Evolutionary conservation across 441 rosid species (phyloP).

Genomic region (Kokia cookei): DNA sequence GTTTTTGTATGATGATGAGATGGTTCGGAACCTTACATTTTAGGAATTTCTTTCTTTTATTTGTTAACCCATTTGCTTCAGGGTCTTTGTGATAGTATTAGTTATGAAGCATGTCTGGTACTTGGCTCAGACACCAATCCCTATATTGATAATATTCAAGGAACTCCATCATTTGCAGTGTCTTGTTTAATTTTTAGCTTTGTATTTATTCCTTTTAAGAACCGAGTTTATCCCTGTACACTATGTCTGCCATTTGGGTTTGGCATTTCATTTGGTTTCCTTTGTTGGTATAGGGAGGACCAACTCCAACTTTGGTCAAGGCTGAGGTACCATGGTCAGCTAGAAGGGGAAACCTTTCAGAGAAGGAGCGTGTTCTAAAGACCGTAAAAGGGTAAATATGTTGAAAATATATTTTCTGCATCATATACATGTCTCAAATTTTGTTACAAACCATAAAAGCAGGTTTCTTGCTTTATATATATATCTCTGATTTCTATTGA

Average conservation of each 20-base stretch:
- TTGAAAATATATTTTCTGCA: background rate
- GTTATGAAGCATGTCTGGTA: background rate
- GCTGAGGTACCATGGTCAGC: conserved; percentile 97
- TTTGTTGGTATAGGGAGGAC: conserved; percentile 51
- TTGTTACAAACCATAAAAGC: background rate
- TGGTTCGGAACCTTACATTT: background rate
- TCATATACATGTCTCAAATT: background rate
- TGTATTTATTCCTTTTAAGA: background rate
- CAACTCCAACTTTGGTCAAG: conserved; percentile 56
- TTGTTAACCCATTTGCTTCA: background rate
- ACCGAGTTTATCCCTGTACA: background rate
- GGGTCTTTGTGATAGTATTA: background rate
- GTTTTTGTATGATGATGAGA: background rate
- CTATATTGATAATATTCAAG: background rate
- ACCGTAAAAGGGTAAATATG: conserved; percentile 77
- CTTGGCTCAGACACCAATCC: background rate
- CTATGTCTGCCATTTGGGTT: background rate
- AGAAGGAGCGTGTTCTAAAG: conserved; percentile 74
- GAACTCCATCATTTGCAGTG: background rate
- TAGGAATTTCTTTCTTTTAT: background rate
- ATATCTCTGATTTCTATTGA: background rate
- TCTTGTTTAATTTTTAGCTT: background rate
- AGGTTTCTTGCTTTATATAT: background rate
- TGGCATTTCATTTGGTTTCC: conserved; percentile 1
- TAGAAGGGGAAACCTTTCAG: conserved; percentile 72